Evolutionary conservation across 768 basidiomycete genomes (phyloP).

Genomic region (Leucocoprinus leucothites): DNA sequence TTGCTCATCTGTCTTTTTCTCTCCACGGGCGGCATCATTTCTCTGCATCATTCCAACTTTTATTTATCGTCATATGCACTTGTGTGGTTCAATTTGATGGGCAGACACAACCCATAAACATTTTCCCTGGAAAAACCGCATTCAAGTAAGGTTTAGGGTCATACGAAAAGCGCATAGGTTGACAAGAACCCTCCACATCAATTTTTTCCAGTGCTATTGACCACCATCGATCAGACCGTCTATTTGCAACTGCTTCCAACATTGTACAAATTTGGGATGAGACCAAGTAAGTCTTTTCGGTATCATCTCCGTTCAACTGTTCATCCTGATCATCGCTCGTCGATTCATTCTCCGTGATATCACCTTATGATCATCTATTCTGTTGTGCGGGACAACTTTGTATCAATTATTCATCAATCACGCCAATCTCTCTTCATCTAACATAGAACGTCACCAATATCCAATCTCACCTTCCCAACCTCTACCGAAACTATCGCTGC

Average conservation of each 20-base stretch:
- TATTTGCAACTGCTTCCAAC: constrained; percentile 93
- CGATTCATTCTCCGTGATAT: neutral
- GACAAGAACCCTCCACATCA: neutral
- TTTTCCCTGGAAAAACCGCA: constrained; percentile 82
- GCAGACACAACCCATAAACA: constrained; percentile 54
- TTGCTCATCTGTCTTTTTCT: neutral
- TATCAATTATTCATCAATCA: too few relatives aligned
- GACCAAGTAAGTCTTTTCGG: constrained; percentile 62
- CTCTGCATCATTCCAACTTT: too few relatives aligned
- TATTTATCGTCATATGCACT: neutral
- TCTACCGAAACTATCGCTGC: constrained; percentile 86
- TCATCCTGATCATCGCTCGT: neutral
- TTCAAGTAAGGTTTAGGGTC: constrained; percentile 67
- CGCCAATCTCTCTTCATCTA: too few relatives aligned
- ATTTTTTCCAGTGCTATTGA: constrained; percentile 70
- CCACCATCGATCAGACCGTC: constrained; percentile 83
- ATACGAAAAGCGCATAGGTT: neutral
- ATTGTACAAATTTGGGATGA: constrained; percentile 98
- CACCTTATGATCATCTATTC: neutral
- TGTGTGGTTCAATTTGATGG: constrained; percentile 13
- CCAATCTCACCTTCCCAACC: constrained; percentile 83
- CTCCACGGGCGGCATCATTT: too few relatives aligned
- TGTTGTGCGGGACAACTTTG: too few relatives aligned
- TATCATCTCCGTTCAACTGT: neutral
- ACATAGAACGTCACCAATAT: constrained; percentile 85